Percentiles rank a stretch among this genome's conserved stretches.
Conservation (phyloP, 2,329 filamentous ascomycete genomes). For the Xylariomycetidae sp. region DNA sequence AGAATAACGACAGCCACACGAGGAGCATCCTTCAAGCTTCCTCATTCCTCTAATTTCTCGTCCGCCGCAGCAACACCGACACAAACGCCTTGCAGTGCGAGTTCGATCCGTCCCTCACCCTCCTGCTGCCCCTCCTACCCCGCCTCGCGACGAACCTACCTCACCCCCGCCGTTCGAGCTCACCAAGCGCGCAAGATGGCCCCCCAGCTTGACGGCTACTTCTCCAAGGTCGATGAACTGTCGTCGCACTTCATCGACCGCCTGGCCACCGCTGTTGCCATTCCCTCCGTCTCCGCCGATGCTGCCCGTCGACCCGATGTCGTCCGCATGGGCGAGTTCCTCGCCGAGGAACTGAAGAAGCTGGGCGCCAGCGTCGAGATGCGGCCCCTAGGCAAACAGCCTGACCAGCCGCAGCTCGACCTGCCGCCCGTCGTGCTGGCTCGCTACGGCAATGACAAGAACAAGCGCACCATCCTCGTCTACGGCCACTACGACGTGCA, state of each 20-base stretch:
- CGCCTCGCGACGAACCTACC: slow-evolving; percentile 35
- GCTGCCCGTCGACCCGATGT: slow-evolving; percentile 86
- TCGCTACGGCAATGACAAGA: slow-evolving; percentile 85
- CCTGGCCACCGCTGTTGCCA: slow-evolving; percentile 86
- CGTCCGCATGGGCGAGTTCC: slow-evolving; percentile 90
- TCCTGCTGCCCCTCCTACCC: slow-evolving; percentile 1
- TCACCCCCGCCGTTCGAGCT: slow-evolving; percentile 45
- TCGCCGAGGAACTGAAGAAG: slow-evolving; percentile 72
- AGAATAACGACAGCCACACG: no score
- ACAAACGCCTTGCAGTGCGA: no score
- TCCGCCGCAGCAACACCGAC: no score
- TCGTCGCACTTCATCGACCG: slow-evolving; percentile 82
- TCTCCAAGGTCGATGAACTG: slow-evolving; percentile 81
- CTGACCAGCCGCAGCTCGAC: slow-evolving; percentile 81
- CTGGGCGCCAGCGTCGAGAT: slow-evolving; percentile 86
- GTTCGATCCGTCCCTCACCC: no score
- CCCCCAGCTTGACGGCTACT: slow-evolving; percentile 84
- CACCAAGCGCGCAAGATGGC: slow-evolving; percentile 75
- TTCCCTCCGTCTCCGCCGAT: slow-evolving; percentile 89
- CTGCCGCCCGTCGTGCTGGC: slow-evolving; percentile 89
- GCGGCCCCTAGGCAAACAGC: slow-evolving; percentile 83
- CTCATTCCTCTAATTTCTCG: no score
- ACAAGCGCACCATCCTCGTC: slow-evolving; percentile 90
- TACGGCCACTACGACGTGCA: slow-evolving; percentile 99
- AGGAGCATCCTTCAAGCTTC: no score